phyloP scores from a whole-genome alignment of 148 eudicot species.

The Vaccinium vitisidaea region DNA sequence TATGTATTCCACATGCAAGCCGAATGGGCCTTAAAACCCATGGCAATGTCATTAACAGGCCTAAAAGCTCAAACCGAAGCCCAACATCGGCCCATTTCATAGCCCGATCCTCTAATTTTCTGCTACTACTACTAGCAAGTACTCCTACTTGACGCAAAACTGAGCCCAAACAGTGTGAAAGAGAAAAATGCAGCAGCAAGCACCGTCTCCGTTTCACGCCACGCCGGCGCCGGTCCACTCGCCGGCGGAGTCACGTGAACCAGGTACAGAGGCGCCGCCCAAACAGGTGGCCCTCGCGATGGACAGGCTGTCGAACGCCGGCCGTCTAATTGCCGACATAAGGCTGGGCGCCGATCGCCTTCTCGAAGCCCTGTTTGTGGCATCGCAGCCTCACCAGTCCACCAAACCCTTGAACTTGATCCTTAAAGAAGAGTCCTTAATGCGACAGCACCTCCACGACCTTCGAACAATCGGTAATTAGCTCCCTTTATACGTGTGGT shows the following conservation, averaged over 20 bases:
- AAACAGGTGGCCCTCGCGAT: slow-evolving; percentile 91
- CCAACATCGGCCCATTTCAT: background rate
- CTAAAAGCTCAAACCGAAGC: background rate
- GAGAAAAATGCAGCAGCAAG: slow-evolving; percentile 28
- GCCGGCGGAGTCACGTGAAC: slow-evolving; percentile 17
- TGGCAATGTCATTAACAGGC: background rate
- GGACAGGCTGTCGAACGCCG: slow-evolving; percentile 81
- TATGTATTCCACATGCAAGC: no score
- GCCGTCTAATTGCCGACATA: slow-evolving; percentile 80
- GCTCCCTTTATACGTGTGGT: background rate
- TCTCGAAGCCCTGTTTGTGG: slow-evolving; percentile 66
- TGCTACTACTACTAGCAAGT: background rate
- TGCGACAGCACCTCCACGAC: slow-evolving; percentile 62
- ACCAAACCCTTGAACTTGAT: slow-evolving; percentile 53
- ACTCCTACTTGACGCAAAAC: background rate
- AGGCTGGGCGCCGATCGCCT: slow-evolving; percentile 89
- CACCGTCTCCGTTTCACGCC: background rate
- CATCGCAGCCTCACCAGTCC: slow-evolving; percentile 45
- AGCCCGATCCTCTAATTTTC: background rate
- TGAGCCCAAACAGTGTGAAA: background rate
- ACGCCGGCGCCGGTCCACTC: background rate
- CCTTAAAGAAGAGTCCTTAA: slow-evolving; percentile 55
- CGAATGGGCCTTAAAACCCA: no score
- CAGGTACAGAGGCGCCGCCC: slow-evolving; percentile 73
- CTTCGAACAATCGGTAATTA: slow-evolving; percentile 69